Percentiles rank a stretch among this genome's conserved stretches.
Evolutionary conservation across 2,329 filamentous ascomycete species (phyloP).

Genomic region (Stemphylium vesicarium): DNA sequence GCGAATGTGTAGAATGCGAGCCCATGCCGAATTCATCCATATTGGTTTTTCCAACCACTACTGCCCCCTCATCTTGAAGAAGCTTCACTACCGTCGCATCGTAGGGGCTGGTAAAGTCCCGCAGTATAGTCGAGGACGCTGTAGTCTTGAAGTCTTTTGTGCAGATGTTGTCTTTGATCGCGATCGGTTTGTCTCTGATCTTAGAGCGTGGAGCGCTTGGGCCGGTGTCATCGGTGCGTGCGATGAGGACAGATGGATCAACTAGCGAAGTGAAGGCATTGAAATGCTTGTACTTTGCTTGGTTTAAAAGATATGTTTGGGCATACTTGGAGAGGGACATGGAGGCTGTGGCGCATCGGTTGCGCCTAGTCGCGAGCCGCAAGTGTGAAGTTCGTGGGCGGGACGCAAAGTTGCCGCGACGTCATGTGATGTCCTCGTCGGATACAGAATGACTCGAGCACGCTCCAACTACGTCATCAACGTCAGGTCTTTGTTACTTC

Average conservation of each 20-base stretch:
- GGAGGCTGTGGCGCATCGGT: constrained; percentile 33
- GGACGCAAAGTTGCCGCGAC: constrained; percentile 18
- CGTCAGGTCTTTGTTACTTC: too few species aligned
- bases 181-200: constrained; percentile 31
- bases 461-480: neutral
- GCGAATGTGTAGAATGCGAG: constrained; percentile 75
- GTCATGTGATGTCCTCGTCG: constrained; percentile 15
- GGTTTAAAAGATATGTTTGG: constrained; percentile 44
- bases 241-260: constrained; percentile 29
- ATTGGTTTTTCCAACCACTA: constrained; percentile 81
- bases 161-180: constrained; percentile 61
- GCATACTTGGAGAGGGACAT: constrained; percentile 50
- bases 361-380: constrained; percentile 16
- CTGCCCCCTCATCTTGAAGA: constrained; percentile 67
- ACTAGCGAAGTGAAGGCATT: constrained; percentile 48
- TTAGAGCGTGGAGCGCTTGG: neutral
- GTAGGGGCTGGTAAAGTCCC: constrained; percentile 73
- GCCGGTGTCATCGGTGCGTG: constrained; percentile 27
- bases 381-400: constrained; percentile 9
- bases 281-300: constrained; percentile 39
- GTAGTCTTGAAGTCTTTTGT: constrained; percentile 66
- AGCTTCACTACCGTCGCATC: constrained; percentile 79
- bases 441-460: constrained; percentile 4
- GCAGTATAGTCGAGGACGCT: constrained; percentile 78
- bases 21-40: constrained; percentile 98